Conservation (phyloP, 2,329 filamentous ascomycete genomes). For the Monilinia laxa region DNA sequence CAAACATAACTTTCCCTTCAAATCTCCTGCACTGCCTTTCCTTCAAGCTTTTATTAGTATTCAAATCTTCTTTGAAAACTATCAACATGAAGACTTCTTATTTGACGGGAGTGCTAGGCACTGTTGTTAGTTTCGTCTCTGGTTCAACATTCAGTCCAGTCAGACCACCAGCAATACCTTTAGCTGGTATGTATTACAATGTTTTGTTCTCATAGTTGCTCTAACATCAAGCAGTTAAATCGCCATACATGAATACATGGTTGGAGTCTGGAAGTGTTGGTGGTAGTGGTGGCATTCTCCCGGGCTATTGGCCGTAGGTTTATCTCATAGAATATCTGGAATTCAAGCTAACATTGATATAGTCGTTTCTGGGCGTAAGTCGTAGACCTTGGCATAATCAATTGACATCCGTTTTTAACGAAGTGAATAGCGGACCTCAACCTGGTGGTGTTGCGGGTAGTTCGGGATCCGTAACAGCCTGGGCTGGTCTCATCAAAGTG, state of each 20-base stretch:
- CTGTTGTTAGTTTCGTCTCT: conserved; percentile 20
- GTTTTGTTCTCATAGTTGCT: not conserved
- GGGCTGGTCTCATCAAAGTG: conserved; percentile 70
- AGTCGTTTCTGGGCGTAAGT: conserved; percentile 39
- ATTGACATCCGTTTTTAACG: not conserved
- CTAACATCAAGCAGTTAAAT: conserved; percentile 49
- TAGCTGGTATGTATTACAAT: conserved; percentile 51
- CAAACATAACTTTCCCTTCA: not conserved
- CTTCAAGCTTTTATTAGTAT: not conserved
- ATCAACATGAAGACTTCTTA: conserved; percentile 28
- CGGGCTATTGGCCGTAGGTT: conserved; percentile 48
- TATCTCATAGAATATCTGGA: not conserved
- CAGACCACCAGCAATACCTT: conserved; percentile 65
- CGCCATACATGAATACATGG: conserved; percentile 77
- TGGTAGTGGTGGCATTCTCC: conserved; percentile 63
- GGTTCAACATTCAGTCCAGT: conserved; percentile 61
- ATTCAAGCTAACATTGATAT: conserved; percentile 24
- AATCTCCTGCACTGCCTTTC: not conserved
- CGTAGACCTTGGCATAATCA: not conserved
- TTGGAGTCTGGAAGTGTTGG: conserved; percentile 60
- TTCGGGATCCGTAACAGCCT: conserved; percentile 58
- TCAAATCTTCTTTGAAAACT: not conserved
- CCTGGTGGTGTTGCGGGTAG: conserved; percentile 30
- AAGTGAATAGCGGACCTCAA: conserved; percentile 31
- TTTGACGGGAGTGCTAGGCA: conserved; percentile 19